Percentiles rank a stretch among this genome's conserved stretches.
Evolutionary conservation across 164 flowering plant genomes (phyloP).

Genomic region (Annona squamosa): DNA sequence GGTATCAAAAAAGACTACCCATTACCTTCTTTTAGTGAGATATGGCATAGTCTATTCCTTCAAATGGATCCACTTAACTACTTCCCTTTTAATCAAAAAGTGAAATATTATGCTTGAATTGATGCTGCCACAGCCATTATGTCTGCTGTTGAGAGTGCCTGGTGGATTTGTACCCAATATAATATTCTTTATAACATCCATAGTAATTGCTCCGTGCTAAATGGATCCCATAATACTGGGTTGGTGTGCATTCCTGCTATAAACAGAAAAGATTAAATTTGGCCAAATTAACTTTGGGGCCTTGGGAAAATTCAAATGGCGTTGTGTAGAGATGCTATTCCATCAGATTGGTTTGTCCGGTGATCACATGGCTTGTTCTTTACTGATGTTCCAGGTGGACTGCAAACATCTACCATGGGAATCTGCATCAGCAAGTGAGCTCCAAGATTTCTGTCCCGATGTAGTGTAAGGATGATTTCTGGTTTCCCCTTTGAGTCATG

Average conservation of each 20-base stretch:
- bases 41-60: neutral
- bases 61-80: neutral
- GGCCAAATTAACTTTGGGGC: no score
- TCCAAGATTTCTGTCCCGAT: slow-evolving; percentile 48
- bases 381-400: slow-evolving; percentile 38
- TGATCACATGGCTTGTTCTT: no score
- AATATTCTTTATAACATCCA: no score
- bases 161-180: no score
- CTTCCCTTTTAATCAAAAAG: neutral
- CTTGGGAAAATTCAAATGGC: no score
- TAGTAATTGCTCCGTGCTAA: no score
- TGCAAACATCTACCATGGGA: slow-evolving; percentile 81
- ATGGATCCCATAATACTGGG: no score
- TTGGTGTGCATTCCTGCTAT: no score
- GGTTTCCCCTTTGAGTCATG: neutral
- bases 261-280: no score
- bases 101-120: neutral
- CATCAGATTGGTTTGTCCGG: no score
- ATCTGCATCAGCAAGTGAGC: slow-evolving; percentile 50
- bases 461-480: slow-evolving; percentile 50
- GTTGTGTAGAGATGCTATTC: no score
- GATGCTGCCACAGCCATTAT: neutral
- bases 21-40: slow-evolving; percentile 30
- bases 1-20: slow-evolving; percentile 8
- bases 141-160: no score